phyloP scores from a whole-genome alignment of 352 stramenopile species.

The Elongisporangium anandrum region DNA sequence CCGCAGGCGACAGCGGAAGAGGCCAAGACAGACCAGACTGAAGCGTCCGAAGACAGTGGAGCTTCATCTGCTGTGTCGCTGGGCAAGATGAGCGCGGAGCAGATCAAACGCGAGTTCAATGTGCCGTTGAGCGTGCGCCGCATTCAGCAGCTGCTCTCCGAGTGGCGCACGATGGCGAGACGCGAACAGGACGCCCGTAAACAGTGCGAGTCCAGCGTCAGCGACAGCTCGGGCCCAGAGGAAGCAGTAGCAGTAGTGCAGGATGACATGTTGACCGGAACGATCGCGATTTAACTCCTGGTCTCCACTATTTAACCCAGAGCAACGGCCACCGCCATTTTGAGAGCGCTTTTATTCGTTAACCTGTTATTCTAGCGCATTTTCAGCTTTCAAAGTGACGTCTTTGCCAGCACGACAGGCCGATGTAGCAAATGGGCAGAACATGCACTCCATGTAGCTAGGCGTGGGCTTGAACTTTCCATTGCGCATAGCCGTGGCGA shows the following conservation, averaged over 20 bases:
- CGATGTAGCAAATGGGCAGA: conserved; percentile 67
- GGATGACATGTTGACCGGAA: neutral
- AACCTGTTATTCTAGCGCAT: neutral
- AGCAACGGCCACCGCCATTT: neutral
- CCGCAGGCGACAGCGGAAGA: neutral
- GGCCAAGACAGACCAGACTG: neutral
- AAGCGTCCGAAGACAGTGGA: neutral
- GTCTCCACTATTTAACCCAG: neutral
- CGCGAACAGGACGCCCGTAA: conserved; percentile 23
- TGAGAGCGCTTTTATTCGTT: no score
- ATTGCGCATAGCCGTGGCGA: conserved; percentile 26
- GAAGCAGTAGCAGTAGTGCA: neutral
- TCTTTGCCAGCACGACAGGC: conserved; percentile 32
- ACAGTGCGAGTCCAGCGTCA: conserved; percentile 4
- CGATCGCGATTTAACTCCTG: neutral
- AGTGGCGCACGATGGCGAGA: conserved; percentile 32
- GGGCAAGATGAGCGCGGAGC: conserved; percentile 37
- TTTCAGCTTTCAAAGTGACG: neutral
- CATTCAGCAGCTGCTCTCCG: conserved; percentile 51
- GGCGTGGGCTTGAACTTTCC: conserved; percentile 54
- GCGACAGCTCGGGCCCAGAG: neutral
- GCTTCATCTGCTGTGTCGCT: neutral
- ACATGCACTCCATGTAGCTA: conserved; percentile 57
- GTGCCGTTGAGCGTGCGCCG: conserved; percentile 48
- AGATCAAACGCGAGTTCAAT: conserved; percentile 40